These are phyloP conservation scores for Starmerella tilneyi DNA, from an alignment of 805 yeast species.

Conservation along the genomic window DNA sequence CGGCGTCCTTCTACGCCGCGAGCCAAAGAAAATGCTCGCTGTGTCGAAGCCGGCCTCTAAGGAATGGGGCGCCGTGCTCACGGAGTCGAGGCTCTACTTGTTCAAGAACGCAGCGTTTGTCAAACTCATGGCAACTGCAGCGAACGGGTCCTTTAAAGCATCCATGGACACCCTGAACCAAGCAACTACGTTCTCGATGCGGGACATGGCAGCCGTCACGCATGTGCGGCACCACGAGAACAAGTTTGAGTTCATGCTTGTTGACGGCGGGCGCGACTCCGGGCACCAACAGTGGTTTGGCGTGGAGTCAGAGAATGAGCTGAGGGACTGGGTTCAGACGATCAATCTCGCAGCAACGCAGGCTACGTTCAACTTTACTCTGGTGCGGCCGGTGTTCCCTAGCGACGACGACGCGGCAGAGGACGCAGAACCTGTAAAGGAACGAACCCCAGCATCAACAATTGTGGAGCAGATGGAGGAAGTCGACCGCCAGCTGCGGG, in stretches of 20 bases:
- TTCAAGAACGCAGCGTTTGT: slow-evolving; percentile 34
- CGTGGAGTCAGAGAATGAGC: slow-evolving; percentile 39
- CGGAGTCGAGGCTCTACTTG: slow-evolving; percentile 35
- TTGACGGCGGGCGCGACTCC: slow-evolving; percentile 29
- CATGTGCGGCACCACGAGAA: slow-evolving; percentile 3
- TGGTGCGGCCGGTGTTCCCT: not conserved
- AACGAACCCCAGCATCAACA: not conserved
- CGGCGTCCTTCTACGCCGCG: slow-evolving; percentile 33
- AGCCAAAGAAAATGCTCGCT: slow-evolving; percentile 28
- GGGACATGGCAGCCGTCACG: slow-evolving; percentile 36
- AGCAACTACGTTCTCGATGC: slow-evolving; percentile 32
- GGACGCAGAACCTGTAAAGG: too few species aligned
- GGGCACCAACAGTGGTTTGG: slow-evolving; percentile 33
- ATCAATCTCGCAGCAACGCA: slow-evolving; percentile 46
- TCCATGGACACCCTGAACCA: slow-evolving; percentile 34
- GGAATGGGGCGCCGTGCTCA: slow-evolving; percentile 37
- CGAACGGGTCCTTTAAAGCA: slow-evolving; percentile 25
- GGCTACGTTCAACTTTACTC: slow-evolving; percentile 23
- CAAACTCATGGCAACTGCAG: not conserved
- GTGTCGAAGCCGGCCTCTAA: slow-evolving; percentile 29
- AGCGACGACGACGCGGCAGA: too few species aligned
- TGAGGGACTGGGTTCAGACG: slow-evolving; percentile 49
- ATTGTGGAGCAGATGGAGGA: slow-evolving; percentile 18
- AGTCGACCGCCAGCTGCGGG: slow-evolving; percentile 31
- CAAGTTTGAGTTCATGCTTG: slow-evolving; percentile 25